phyloP scores from a whole-genome alignment of 2,329 filamentous ascomycete species.

The Ophiostoma ulmi region DNA sequence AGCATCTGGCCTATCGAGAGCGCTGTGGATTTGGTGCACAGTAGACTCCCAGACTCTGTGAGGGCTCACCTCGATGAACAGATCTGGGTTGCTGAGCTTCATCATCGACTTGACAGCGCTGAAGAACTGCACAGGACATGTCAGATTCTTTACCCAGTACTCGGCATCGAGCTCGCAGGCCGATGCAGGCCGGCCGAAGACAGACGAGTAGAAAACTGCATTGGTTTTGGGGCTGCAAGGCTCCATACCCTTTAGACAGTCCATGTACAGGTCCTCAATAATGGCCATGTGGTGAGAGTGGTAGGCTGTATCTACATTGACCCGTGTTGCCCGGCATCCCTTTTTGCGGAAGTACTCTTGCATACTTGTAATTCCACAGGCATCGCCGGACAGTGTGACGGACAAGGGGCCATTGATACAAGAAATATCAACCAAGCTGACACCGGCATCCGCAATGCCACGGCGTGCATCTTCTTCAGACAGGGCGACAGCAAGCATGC shows the following conservation, averaged over 20 bases:
- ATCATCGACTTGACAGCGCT: conserved; percentile 30
- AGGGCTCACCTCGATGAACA: conserved; percentile 28
- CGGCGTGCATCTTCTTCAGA: conserved; percentile 36
- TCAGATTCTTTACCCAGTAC: conserved; percentile 37
- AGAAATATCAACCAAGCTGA: conserved; percentile 31
- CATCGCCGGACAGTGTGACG: conserved; percentile 36
- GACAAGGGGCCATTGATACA: conserved; percentile 36
- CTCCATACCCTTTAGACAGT: conserved; percentile 17
- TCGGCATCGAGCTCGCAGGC: conserved; percentile 25
- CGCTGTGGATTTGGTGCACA: conserved; percentile 21
- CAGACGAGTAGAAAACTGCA: conserved; percentile 28
- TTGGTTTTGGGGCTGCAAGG: background rate
- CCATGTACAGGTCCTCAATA: conserved; percentile 27
- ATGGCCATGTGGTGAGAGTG: conserved; percentile 33
- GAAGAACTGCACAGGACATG: conserved; percentile 34
- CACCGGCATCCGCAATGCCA: conserved; percentile 24
- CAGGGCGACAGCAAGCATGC: conserved; percentile 46
- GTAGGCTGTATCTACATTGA: conserved; percentile 32
- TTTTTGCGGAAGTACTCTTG: conserved; percentile 20
- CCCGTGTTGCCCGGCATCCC: conserved; percentile 17
- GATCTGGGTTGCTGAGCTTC: conserved; percentile 17
- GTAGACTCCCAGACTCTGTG: conserved; percentile 25
- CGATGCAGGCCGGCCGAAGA: conserved; percentile 25
- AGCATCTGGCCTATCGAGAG: background rate
- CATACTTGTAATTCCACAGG: conserved; percentile 21